Base-by-base conservation (phyloP, 2,329 filamentous ascomycete species). In the Pochonia chlamydosporia region DNA sequence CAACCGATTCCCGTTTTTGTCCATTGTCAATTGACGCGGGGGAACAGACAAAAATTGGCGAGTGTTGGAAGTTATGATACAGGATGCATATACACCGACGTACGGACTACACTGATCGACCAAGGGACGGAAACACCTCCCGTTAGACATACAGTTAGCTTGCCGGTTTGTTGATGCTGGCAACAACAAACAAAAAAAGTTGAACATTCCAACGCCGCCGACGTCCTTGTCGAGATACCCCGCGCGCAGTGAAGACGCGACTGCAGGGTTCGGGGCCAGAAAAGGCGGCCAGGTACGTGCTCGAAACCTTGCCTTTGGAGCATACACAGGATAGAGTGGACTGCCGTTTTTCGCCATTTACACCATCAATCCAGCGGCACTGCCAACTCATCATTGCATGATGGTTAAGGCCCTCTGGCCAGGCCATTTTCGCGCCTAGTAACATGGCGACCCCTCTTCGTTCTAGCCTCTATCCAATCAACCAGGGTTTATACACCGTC, bases 351-450 rank as follows among this genome's bases (percentile, higher is more conserved):
- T 26, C 37, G 41, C 46, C 46, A 23, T 28, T 21, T 42, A 35
- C 45, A 43, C 39, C 33, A 43, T 28, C 21, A 30, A 45, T 5
- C 46, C 50, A 39, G 57, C 60, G 67, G 78, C 76, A 80, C 67
- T 86, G 83, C 81, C 84, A 87, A 79, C 83, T 82, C 84, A 87
- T 85, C 82, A 81, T 67, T 85, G 82, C 84, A 84, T 87, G 75
- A 75, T 72, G 68, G 66, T 67, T 67, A 66, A 66, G 64, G 67
- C 55, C 53, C 59, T 45, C 42, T 10, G 43, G 44, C 42, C 44
- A 37, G 46, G 40, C 46, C 42, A 20, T 21, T 43, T 25, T 47
- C 40, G 43, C 44, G 46, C 37, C 46, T 50, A 45, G 44, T 31
- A 43, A 31, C 35, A 37, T 46, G 24, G 47, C 49, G 39, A 44